Evolutionary conservation across 129 eudicot species (phyloP), one percentile per base, ranked within the genome.

Genomic region (Centrapalus pauciflorus): DNA sequence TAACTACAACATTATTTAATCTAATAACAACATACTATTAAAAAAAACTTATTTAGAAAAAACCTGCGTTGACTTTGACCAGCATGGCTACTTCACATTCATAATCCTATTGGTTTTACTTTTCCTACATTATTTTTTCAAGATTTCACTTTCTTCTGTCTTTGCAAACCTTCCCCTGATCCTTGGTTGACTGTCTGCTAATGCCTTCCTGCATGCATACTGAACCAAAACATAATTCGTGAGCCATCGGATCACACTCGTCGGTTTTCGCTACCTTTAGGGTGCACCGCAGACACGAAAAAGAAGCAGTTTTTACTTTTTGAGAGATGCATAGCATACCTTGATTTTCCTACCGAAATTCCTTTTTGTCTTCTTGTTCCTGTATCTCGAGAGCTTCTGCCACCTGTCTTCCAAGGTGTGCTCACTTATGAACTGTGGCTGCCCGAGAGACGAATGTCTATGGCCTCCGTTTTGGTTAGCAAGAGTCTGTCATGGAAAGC

Each of bases 261-360:
- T 16, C 49, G 26, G 49, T 34, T 35, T 61, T 16, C 8, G 26
- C 45, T 20, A 28, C 26, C n/a, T n/a, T 26, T 51, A 32, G 50
- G 14, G 4, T 48, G 60, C 60, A 30, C 71, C 29, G 41, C 41
- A n/a, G n/a, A n/a, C n/a, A n/a, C n/a, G n/a, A n/a, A n/a, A n/a
- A n/a, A 21, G 37, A 33, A 54, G 66, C 20, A 17, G 10, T 33
- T 71, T n/a, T n/a, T n/a, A n/a, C n/a, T n/a, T n/a, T n/a, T 19
- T 56, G 17, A 38, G n/a, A 20, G 0, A 20, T 17, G 7, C 51
- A 38, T 76, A 90, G 7, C 51, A 38, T 76, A 90, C 97, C 97
- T 94, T 94, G 41, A 94, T 82, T 84, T 84, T 94, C 81, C 93
- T 73, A 55, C 95, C 97, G 28, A 89, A 94, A 75, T 94, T 94